phyloP scores from a whole-genome alignment of 495 filamentous ascomycete genomes.

The Wilcoxina mikolae region DNA sequence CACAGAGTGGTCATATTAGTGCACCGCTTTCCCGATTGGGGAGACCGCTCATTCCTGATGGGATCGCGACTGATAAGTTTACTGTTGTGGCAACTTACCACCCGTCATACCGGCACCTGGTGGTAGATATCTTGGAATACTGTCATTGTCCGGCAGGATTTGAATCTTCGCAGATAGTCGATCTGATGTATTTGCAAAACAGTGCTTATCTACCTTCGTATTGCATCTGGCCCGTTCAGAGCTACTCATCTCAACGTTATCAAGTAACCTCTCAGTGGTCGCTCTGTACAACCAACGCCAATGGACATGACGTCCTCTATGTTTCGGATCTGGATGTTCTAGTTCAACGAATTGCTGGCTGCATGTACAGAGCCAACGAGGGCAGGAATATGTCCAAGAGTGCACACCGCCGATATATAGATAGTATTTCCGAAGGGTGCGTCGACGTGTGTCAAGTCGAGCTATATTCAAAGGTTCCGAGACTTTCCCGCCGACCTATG shows the following conservation, averaged over 20 bases:
- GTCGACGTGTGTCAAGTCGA: not conserved
- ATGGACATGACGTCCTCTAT: not conserved
- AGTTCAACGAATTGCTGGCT: slow-evolving; percentile 4
- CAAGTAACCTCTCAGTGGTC: slow-evolving; percentile 1
- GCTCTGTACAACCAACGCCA: not conserved
- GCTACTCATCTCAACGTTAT: not conserved
- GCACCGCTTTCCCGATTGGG: not conserved
- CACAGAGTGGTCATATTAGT: not conserved
- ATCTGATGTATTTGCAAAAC: slow-evolving; percentile 3
- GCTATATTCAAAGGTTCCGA: not conserved
- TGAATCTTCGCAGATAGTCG: not conserved
- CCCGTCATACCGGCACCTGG: slow-evolving; percentile 1
- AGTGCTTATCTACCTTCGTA: not conserved
- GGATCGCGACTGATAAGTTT: not conserved
- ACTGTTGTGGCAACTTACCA: slow-evolving; percentile 6
- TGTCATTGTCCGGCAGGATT: not conserved
- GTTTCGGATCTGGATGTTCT: slow-evolving; percentile 6
- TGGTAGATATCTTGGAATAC: slow-evolving; percentile 4
- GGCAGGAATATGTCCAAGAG: not conserved
- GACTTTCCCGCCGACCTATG: not conserved
- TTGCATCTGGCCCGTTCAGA: not conserved
- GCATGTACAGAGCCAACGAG: slow-evolving; percentile 1
- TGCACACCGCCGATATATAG: not conserved
- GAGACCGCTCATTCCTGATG: not conserved
- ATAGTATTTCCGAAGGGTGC: not conserved